These are phyloP conservation scores for Cyberlindnera americana DNA, from an alignment of 805 yeast species.

Conservation along the genomic window DNA sequence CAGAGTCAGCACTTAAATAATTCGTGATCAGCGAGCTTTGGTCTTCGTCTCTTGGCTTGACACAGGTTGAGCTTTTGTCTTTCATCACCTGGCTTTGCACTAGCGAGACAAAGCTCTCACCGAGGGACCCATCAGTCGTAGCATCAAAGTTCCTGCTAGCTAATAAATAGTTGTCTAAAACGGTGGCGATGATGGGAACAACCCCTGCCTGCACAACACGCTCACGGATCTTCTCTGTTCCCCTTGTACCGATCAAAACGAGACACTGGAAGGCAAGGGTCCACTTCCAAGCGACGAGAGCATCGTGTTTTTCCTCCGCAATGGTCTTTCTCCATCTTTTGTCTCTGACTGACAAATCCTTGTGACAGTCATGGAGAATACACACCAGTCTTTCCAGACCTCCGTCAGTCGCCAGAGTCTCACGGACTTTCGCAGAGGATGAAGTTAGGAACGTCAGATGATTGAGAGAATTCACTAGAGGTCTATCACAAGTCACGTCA, in stretches of 20 bases:
- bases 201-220: constrained; percentile 90
- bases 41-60: constrained; percentile 4
- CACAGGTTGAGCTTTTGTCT: not conserved
- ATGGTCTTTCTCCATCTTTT: constrained; percentile 22
- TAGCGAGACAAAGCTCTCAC: constrained; percentile 16
- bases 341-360: constrained; percentile 7
- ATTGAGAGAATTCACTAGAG: constrained; percentile 86
- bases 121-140: constrained; percentile 12
- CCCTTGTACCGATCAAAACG: constrained; percentile 88
- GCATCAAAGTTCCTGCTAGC: constrained; percentile 34
- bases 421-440: constrained; percentile 84
- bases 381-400: constrained; percentile 86
- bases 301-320: constrained; percentile 33
- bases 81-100: constrained; percentile 13
- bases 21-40: constrained; percentile 4
- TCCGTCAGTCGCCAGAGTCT: constrained; percentile 84
- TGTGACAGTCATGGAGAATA: constrained; percentile 72
- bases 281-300: constrained; percentile 95
- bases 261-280: constrained; percentile 89
- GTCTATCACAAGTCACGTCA: constrained; percentile 85
- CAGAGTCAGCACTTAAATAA: constrained; percentile 10
- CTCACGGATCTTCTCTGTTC: constrained; percentile 79
- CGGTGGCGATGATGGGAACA: constrained; percentile 86
- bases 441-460: constrained; percentile 86
- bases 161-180: constrained; percentile 77